Evolutionary conservation across 2,329 filamentous ascomycete genomes (phyloP), one percentile per base, ranked within the genome.

Genomic region (Aspergillus pseudoterreus): DNA sequence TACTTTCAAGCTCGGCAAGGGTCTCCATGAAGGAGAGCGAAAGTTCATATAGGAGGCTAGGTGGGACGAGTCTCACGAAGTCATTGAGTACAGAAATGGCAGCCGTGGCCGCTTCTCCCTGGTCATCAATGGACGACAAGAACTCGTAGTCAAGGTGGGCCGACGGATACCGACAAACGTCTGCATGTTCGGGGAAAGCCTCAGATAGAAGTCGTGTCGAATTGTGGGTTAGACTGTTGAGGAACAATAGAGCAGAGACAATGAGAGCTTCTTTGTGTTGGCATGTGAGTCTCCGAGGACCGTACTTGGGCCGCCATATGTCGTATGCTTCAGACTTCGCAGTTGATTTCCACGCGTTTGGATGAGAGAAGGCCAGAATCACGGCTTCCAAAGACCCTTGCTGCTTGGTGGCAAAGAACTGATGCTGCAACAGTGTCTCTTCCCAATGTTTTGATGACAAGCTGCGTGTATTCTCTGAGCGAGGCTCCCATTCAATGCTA

Each of bases 91-190:
- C 8, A 32, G 42, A 44, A 12, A 44, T 14, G 14, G 42, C 42
- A 2, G 42, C 42, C 12, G 22, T 6, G 11, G 42, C 42, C 12
- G 42, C 42, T 14, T 24, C 42, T 14, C 22, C 22, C 22, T 44
- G 42, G 22, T 44, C 22, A 44, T 17, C 38, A 30, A 48, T 33
- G 24, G 38, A 19, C 12, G 46, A n/a, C 46, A 48, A 15, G n/a
- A 48, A 48, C 6, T 48, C 46, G 27, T 48, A 48, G 27, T 48
- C 46, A 2, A 48, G 46, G 17, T 48, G 46, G 17, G 41, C 46
- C n/a, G 46, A 21, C 15, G 46, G 46, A 43, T 43, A 48, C 5
- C 46, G 46, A 15, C 42, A 30, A 4, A 33, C 15, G 12, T 22
- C 38, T 43, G 9, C 15, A 35, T 42, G 30, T 10, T 43, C 38